Conservation (phyloP, 1,284 basidiomycete genomes). For the Rhodotorula mucilaginosa region DNA sequence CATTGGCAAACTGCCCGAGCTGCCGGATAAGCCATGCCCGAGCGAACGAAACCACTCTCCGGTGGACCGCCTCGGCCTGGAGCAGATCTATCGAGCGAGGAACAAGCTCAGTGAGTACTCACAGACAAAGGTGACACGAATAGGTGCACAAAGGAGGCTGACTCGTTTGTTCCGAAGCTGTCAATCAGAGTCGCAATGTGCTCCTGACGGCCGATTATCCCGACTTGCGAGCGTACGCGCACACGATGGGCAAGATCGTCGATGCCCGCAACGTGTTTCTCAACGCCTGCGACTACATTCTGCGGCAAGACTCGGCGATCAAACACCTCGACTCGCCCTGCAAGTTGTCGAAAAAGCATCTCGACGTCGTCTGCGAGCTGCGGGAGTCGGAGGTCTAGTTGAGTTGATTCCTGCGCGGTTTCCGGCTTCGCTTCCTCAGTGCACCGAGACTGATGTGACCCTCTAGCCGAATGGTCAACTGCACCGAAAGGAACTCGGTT, state of each 20-base stretch:
- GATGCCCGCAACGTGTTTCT: background rate
- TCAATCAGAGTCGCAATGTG: background rate
- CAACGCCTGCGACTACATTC: background rate
- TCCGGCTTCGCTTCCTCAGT: too few relatives aligned
- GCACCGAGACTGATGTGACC: too few relatives aligned
- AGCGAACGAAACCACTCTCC: background rate
- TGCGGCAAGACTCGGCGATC: background rate
- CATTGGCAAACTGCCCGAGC: background rate
- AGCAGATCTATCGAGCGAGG: background rate
- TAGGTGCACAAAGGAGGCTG: too few relatives aligned
- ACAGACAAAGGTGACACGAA: too few relatives aligned
- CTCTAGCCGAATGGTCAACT: background rate
- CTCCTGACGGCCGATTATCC: background rate
- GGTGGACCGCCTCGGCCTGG: background rate
- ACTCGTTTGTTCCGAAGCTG: background rate
- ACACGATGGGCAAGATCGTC: background rate
- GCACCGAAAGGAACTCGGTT: background rate
- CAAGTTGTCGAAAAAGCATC: background rate
- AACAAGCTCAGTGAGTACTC: background rate
- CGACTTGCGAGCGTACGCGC: background rate
- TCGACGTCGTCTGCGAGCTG: background rate
- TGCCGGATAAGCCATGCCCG: background rate
- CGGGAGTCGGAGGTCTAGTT: background rate
- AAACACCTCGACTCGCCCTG: background rate
- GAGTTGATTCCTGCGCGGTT: too few relatives aligned